These are phyloP conservation scores for Eimeria tenella DNA, from an alignment of 169 alveolate genomes.

Conservation along the genomic window DNA sequence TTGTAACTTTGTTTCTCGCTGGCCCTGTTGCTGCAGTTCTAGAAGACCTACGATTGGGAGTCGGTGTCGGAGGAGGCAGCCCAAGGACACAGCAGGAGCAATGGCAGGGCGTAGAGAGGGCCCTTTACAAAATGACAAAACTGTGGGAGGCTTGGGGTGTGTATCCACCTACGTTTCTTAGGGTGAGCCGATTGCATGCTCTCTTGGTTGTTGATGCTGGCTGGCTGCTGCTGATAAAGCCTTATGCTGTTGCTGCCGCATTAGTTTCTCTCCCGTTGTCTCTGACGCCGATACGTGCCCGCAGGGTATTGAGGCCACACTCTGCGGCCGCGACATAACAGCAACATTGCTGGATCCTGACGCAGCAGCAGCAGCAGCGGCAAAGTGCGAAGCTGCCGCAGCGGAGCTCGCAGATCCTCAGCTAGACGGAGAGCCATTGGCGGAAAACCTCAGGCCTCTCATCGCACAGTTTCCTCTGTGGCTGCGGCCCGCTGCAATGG, in stretches of 20 bases:
- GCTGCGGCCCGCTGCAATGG: conserved; percentile 73
- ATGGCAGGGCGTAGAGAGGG: conserved; percentile 75
- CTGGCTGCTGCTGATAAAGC: background rate
- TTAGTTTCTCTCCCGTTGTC: background rate
- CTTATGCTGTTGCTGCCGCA: background rate
- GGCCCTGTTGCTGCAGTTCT: conserved; percentile 10
- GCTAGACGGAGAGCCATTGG: conserved; percentile 67
- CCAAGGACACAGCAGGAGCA: conserved; percentile 68
- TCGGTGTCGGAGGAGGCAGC: conserved; percentile 64
- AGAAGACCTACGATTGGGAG: conserved; percentile 69
- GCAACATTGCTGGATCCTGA: conserved; percentile 71
- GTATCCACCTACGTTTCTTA: conserved; percentile 58
- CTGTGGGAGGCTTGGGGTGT: conserved; percentile 76
- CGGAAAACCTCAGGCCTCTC: conserved; percentile 74
- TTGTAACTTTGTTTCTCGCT: background rate
- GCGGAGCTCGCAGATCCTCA: conserved; percentile 64
- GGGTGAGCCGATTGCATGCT: conserved; percentile 23
- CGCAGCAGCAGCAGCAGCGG: conserved; percentile 77
- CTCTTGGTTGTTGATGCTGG: background rate
- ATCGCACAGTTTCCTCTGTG: conserved; percentile 66
- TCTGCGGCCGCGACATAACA: conserved; percentile 75
- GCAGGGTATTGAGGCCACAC: conserved; percentile 71
- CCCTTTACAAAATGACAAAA: conserved; percentile 69
- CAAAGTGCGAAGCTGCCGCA: conserved; percentile 71
- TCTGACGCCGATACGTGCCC: background rate